Evolutionary conservation across 371 early-diverging fungal species (phyloP).

Genomic region (Apophysomyces trapeziformis): DNA sequence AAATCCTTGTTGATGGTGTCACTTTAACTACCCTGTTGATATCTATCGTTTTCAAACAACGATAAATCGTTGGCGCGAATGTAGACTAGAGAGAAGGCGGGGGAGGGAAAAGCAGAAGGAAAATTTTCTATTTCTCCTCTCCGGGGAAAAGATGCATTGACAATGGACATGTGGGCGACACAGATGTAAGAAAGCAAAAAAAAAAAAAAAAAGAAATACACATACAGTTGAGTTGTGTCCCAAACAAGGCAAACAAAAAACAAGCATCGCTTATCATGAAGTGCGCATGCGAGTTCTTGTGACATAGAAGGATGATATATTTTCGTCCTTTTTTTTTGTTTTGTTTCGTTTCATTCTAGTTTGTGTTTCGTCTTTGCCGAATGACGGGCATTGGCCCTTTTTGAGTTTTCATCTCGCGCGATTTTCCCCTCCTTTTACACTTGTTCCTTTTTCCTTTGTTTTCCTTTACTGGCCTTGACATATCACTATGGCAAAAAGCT

Average conservation of each 20-base stretch:
- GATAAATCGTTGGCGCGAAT: neutral
- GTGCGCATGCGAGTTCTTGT: conserved; percentile 9
- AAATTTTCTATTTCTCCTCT: neutral
- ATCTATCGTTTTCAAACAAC: neutral
- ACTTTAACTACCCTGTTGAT: conserved; percentile 1
- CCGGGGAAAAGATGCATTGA: neutral
- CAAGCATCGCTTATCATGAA: conserved; percentile 7
- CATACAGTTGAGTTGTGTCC: neutral
- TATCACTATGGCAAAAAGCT: neutral
- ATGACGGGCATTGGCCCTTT: conserved; percentile 8
- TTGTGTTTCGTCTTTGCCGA: conserved; percentile 11
- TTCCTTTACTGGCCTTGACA: neutral
- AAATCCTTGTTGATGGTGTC: neutral
- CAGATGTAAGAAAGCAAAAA: neutral
- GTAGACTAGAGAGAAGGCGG: no score
- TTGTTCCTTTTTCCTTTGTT: neutral
- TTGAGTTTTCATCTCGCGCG: conserved; percentile 1
- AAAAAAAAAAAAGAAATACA: neutral
- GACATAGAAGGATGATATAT: neutral
- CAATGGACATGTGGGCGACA: conserved; percentile 10
- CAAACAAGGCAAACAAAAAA: conserved; percentile 10
- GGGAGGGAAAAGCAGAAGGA: no score
- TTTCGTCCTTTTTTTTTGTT: neutral
- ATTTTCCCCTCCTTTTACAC: neutral
- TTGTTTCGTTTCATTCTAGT: conserved; percentile 4